phyloP scores from a whole-genome alignment of 2,329 filamentous ascomycete species.

The Gaeumannomyces sp. region DNA sequence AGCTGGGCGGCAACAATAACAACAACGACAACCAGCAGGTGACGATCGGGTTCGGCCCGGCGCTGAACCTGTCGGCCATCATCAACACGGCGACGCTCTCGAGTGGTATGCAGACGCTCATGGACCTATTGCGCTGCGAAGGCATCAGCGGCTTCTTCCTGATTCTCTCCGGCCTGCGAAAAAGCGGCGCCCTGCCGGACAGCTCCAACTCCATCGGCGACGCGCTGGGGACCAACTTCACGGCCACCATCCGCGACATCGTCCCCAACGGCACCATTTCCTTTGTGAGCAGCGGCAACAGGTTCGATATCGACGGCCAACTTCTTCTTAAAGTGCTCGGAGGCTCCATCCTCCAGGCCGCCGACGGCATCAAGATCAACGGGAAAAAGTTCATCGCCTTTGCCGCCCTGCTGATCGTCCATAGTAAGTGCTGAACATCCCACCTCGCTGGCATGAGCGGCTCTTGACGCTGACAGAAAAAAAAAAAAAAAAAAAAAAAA shows the following conservation, averaged over 20 bases:
- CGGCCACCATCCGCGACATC: conserved; percentile 16
- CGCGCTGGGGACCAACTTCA: conserved; percentile 9
- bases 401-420: conserved; percentile 19
- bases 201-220: not conserved
- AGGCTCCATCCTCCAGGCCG: conserved; percentile 9
- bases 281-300: conserved; percentile 22
- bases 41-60: conserved; percentile 6
- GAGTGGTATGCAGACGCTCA: conserved; percentile 21
- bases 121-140: conserved; percentile 26
- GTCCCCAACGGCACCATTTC: conserved; percentile 22
- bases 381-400: conserved; percentile 17
- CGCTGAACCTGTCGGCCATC: conserved; percentile 22
- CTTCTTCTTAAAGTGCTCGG: conserved; percentile 17
- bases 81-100: conserved; percentile 25
- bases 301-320: conserved; percentile 22
- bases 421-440: conserved; percentile 17
- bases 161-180: conserved; percentile 20
- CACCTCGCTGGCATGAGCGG: no score
- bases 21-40: not conserved
- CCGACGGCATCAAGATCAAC: conserved; percentile 16
- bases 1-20: not conserved
- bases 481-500: not conserved
- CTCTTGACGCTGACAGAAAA: not conserved
- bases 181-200: conserved; percentile 12
- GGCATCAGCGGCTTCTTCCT: conserved; percentile 27